These are phyloP conservation scores for Coniferiporia weirii DNA, from an alignment of 1,284 basidiomycete genomes.

Conservation along the genomic window DNA sequence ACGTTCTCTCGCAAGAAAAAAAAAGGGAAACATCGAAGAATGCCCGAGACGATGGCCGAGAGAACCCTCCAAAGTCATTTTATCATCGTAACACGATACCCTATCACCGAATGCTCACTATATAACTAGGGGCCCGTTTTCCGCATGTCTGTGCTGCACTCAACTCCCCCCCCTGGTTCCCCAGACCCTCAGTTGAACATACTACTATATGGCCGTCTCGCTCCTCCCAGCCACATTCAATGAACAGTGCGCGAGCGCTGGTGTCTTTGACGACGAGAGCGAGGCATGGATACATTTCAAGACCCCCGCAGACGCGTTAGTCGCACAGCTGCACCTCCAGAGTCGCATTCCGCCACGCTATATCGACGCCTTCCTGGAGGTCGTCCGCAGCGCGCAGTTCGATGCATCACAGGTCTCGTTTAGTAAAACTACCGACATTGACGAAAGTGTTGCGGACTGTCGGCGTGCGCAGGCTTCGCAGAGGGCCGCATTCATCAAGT, in stretches of 20 bases:
- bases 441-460: conserved; percentile 5
- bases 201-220: not conserved
- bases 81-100: too few species aligned
- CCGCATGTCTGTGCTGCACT: too few species aligned
- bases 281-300: conserved; percentile 2
- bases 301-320: not conserved
- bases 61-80: too few species aligned
- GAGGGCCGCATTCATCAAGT: not conserved
- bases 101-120: too few species aligned
- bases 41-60: too few species aligned
- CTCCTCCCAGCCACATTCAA: not conserved
- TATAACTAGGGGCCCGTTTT: too few species aligned
- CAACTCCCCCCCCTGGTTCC: too few species aligned
- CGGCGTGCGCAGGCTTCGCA: not conserved
- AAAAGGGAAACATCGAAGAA: too few species aligned
- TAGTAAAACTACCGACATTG: not conserved
- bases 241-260: not conserved
- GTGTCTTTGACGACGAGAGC: conserved; percentile 5
- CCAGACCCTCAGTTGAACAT: too few species aligned
- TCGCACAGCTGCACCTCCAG: conserved; percentile 5
- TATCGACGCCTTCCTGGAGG: not conserved
- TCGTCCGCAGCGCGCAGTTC: not conserved
- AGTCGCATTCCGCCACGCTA: conserved; percentile 1
- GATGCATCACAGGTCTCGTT: not conserved
- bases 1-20: too few species aligned